Base-by-base conservation (phyloP, 768 basidiomycete genomes). In the Grammothele lineata region DNA sequence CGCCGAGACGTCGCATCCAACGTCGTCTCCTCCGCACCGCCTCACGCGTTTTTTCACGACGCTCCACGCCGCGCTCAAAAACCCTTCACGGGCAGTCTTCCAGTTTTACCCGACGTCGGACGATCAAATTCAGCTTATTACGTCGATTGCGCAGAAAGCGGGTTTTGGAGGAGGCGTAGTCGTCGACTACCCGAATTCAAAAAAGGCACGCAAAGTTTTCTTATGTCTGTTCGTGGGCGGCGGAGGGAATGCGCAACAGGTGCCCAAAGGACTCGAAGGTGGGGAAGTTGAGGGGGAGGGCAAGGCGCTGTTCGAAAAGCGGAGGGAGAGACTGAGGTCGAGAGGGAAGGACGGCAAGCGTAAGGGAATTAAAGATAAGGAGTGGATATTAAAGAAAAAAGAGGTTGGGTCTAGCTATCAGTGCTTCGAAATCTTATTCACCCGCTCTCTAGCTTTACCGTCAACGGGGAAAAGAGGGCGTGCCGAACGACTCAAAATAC, bases 31-130 rank as follows among this genome's bases (percentile, higher is more conserved):
- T 14, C 92, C 85, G 10, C 90, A 86, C 65, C 89, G 82, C 57
- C 78, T 85, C 46, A 82, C 73, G 53, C 87, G 82, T 48, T 99
- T 92, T 77, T 99, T 92, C 75, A 94, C 89, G 25, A 92, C 92
- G 9, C 75, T 95, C 22, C 87, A 93, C 66, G 88, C 92, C 2
- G 78, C 86, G 9, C 78, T 95, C 23, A 77, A 84, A 40, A 91
- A 89, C 62, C 90, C 90, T 10, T 85, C 90, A 0, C 79, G 92
- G 25, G 92, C 88, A 3, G 74, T 93, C 18, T 76, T 93, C 52
- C 93, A 96, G 62, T 97, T 99, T 66, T 99, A 99, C 65, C 96
- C 96, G 7, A 86, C 90, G 1, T 91, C 89, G 5, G 96, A 99
- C 67, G 93, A 98, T 61, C 96, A 99, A 68, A 85, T 98, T 58